These are phyloP conservation scores for Nigrospora sphaerica DNA, from an alignment of 2,329 filamentous ascomycete genomes.

Conservation along the genomic window DNA sequence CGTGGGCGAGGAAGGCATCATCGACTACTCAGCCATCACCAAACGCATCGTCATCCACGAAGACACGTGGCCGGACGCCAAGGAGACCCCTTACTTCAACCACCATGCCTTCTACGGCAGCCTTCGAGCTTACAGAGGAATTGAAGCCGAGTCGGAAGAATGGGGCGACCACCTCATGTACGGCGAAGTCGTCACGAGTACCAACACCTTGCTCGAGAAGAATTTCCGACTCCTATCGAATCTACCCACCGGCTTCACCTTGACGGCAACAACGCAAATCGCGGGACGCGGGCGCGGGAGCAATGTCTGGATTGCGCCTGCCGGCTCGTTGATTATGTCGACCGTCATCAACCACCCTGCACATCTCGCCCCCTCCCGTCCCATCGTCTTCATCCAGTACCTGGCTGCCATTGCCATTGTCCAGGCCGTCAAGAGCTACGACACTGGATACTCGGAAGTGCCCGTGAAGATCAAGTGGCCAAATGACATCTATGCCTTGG, in stretches of 20 bases:
- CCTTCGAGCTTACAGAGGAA: slow-evolving; percentile 57
- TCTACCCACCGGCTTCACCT: slow-evolving; percentile 79
- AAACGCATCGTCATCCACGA: slow-evolving; percentile 74
- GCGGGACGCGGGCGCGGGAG: slow-evolving; percentile 81
- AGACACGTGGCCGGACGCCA: slow-evolving; percentile 55
- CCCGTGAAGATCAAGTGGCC: slow-evolving; percentile 94
- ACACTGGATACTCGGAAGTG: slow-evolving; percentile 63
- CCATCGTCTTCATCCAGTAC: slow-evolving; percentile 92
- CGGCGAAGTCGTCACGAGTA: slow-evolving; percentile 87
- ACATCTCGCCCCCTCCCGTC: slow-evolving; percentile 61
- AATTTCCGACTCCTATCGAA: slow-evolving; percentile 71
- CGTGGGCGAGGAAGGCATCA: slow-evolving; percentile 46
- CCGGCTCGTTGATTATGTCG: slow-evolving; percentile 81
- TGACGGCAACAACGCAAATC: slow-evolving; percentile 80
- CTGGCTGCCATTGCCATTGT: slow-evolving; percentile 83
- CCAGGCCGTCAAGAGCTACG: slow-evolving; percentile 75
- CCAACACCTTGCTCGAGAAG: slow-evolving; percentile 87
- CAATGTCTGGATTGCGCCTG: slow-evolving; percentile 92
- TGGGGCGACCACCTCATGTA: slow-evolving; percentile 81
- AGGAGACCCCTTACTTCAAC: slow-evolving; percentile 79
- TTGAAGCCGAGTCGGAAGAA: slow-evolving; percentile 46
- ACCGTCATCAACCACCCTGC: slow-evolving; percentile 79
- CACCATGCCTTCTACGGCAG: slow-evolving; percentile 72
- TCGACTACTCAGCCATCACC: slow-evolving; percentile 66
- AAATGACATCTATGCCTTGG: slow-evolving; percentile 81